Evolutionary conservation across 2,329 filamentous ascomycete species (phyloP), one percentile per base, ranked within the genome.

Genomic region (Neophaeococcomyces aloes): DNA sequence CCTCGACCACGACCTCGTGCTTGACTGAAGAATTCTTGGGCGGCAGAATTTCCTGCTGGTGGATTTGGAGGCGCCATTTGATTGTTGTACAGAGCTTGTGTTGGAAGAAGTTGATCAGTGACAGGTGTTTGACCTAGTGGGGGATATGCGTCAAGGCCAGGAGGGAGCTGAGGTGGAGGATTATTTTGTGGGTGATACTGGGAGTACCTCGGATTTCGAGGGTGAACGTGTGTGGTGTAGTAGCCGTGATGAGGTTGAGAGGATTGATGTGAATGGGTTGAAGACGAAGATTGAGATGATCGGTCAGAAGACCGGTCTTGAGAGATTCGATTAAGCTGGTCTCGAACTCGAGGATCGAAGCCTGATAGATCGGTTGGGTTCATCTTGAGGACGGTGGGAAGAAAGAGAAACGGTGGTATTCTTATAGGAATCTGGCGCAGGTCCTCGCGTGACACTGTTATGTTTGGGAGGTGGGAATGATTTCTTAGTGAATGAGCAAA

Each of bases 121-220:
- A 27, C 19, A 11, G 23, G 29, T 4, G 17, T 14, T 18, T 32
- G 31, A 11, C 42, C 42, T 31, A 44, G 35, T 18, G 33, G 42
- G 5, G 42, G 42, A 17, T 32, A 38, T 31, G 42, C 34, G 29
- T 38, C 34, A 30, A 25, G 32, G 18, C 27, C 34, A 7, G 42
- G 42, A 38, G 42, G 42, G 3, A 8, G 2, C 14, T 31, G 33
- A 44, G 23, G 21, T 32, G 31, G 32, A 25, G 31, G 39, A 23
- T 15, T 19, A 19, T 31, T 11, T 13, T 8, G 18, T 10, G 21
- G 35, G 6, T 27, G 35, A 32, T 29, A 17, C 32, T 18, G 38
- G 15, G 39, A 17, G 11, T 29, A 6, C 48, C 55, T 1, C 58
- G 61, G 1, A 66, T 61, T 2, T 45, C 39, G 15, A 15, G 45